Evolutionary conservation across 2,329 filamentous ascomycete genomes (phyloP).

Genomic region (Alternaria triticimaculans): DNA sequence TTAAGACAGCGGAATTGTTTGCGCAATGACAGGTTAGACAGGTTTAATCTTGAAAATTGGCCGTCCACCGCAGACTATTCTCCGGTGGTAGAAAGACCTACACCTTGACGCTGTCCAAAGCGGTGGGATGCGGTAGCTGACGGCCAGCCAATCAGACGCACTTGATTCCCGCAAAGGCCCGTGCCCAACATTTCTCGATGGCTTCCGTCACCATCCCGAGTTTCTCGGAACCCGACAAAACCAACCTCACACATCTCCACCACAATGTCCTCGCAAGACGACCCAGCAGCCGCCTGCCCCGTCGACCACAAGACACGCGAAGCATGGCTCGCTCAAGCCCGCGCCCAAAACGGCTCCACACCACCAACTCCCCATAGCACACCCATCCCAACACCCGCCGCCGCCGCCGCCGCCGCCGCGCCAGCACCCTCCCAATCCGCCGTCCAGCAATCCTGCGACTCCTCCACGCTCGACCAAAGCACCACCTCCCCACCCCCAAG

Average conservation of each 20-base stretch:
- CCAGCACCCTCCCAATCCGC: slow-evolving; percentile 18
- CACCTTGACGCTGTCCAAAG: slow-evolving; percentile 11
- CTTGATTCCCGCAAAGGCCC: slow-evolving; percentile 23
- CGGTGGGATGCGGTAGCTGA: slow-evolving; percentile 17
- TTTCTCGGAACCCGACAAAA: slow-evolving; percentile 2
- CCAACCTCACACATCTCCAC: slow-evolving; percentile 6
- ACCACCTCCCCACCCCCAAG: slow-evolving; percentile 28
- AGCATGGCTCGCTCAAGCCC: slow-evolving; percentile 80
- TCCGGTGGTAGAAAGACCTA: not conserved
- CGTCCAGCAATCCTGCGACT: slow-evolving; percentile 47
- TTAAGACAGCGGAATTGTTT: not conserved
- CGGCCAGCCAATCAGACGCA: slow-evolving; percentile 26
- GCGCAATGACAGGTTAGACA: not conserved
- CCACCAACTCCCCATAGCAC: slow-evolving; percentile 25
- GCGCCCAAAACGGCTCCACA: slow-evolving; percentile 47
- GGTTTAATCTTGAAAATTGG: not conserved
- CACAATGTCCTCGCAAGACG: slow-evolving; percentile 40
- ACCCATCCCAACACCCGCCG: slow-evolving; percentile 24
- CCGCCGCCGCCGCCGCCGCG: slow-evolving; percentile 38
- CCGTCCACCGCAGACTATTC: not conserved
- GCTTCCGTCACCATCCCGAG: slow-evolving; percentile 26
- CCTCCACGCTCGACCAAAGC: slow-evolving; percentile 44
- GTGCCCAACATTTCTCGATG: slow-evolving; percentile 33
- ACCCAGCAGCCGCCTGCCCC: slow-evolving; percentile 66
- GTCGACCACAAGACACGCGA: slow-evolving; percentile 90